Evolutionary conservation across 164 flowering plant genomes (phyloP).

Genomic region (Vitis labrusca): DNA sequence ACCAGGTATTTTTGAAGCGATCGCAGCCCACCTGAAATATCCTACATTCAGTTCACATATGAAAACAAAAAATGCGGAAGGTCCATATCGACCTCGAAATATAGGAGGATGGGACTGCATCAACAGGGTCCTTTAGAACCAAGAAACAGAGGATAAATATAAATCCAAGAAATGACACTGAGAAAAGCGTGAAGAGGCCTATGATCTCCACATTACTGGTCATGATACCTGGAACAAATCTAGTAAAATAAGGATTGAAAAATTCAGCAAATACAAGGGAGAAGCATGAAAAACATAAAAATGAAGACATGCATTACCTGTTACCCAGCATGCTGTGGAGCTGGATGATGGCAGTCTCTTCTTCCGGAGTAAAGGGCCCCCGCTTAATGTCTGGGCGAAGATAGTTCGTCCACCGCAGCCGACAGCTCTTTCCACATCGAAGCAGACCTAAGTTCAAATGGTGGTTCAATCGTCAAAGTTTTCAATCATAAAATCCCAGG

Average conservation of each 20-base stretch:
- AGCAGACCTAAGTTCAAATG: slow-evolving; percentile 25
- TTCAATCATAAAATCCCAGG: neutral
- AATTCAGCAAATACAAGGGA: neutral
- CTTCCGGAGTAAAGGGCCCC: slow-evolving; percentile 40
- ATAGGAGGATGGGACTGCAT: no score
- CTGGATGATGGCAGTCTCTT: slow-evolving; percentile 30
- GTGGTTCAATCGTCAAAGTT: neutral
- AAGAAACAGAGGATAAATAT: no score
- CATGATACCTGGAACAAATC: no score
- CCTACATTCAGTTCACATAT: no score
- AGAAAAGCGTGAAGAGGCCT: no score
- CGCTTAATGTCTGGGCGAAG: slow-evolving; percentile 49
- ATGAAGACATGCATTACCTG: slow-evolving; percentile 22
- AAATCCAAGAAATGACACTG: no score
- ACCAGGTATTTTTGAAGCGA: slow-evolving; percentile 43
- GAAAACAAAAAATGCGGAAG: no score
- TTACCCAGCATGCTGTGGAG: slow-evolving; percentile 43
- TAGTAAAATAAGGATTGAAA: neutral
- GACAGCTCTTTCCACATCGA: slow-evolving; percentile 52
- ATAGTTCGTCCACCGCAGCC: slow-evolving; percentile 52
- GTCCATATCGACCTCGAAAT: no score
- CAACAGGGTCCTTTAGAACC: no score
- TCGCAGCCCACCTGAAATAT: slow-evolving; percentile 40
- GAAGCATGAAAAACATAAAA: neutral
- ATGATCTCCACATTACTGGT: no score